Base-by-base conservation (phyloP, 2,329 filamentous ascomycete species). In the Pseudocercospora musae region DNA sequence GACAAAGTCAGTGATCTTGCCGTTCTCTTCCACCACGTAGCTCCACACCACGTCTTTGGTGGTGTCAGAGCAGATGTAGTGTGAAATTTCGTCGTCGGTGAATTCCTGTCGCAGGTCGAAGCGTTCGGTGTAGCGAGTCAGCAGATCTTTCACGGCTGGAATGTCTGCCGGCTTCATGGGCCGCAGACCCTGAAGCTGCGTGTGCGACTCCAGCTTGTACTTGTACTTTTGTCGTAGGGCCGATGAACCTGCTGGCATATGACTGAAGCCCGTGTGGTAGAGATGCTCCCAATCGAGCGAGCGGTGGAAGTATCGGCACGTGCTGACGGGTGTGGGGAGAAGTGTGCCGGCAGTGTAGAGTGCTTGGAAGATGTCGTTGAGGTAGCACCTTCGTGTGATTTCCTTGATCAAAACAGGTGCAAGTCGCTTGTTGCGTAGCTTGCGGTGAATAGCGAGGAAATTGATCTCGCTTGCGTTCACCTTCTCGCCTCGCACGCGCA, bases 361-460 rank as follows among this genome's bases (percentile, higher is more conserved):
- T 55, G 94, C 95, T 78, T 99, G 95, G 84, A 90, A 98, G 68
- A 96, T 89, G 60, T 89, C 90, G 67, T 90, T 83, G 53, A 92
- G 79, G 77, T 98, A 96, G 81, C 92, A 96, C 66, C 92, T 86
- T 53, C 95, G 89, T 4, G 95, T 99, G 71, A 99, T 92, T 76
- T 99, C 95, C 78, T 97, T 97, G 82, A 99, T 99, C 58, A 99
- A 86, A 1, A 98, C 90, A 0, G 95, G 95, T 0, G 95, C 88
- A 48, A 99, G 86, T 58, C 95, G 89, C 81, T 98, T 97, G 62
- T 90, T 87, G 56, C 95, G 91, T 31, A 99, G 87, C 79, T 98
- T 98, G 83, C 98, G 98, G 83, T 99, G 95, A 59, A 99, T 89
- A 73, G 93, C 96, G 68, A 99, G 88, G 79, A 98, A 99, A 81